Conservation (phyloP, 306 rosid genomes). For the Begonia peltatifolia region DNA sequence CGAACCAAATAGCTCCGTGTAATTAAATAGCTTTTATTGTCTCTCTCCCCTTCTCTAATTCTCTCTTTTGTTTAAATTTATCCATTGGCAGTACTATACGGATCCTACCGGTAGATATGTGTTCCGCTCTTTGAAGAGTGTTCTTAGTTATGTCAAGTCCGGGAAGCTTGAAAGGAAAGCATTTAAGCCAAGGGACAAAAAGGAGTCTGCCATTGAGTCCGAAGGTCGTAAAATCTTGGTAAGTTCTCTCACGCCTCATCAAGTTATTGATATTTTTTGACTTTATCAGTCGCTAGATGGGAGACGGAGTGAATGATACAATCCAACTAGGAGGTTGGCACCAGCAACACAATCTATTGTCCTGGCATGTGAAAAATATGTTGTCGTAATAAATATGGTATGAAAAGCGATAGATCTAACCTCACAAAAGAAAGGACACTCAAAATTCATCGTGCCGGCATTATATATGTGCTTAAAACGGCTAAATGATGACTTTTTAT, state of each 20-base stretch:
- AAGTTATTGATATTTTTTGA: background rate
- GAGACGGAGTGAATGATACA: no score
- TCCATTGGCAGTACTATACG: conserved; percentile 38
- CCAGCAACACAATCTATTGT: no score
- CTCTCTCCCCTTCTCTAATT: background rate
- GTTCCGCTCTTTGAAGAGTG: conserved; percentile 46
- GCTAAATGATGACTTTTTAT: no score
- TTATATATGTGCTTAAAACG: no score
- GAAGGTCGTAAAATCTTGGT: conserved; percentile 22
- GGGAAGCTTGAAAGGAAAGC: conserved; percentile 29
- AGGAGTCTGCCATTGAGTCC: conserved; percentile 5
- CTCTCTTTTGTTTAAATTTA: background rate
- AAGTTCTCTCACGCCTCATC: conserved; percentile 10
- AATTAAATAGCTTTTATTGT: background rate
- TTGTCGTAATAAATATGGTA: no score
- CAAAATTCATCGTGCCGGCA: no score
- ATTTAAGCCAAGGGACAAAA: conserved; percentile 16
- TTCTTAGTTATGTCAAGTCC: conserved; percentile 30
- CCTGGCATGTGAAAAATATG: no score
- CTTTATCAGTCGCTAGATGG: no score
- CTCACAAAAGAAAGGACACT: no score
- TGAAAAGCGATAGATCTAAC: no score
- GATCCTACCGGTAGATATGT: conserved; percentile 47
- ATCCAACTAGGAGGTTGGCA: no score
- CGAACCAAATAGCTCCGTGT: no score